Evolutionary conservation across 2,329 filamentous ascomycete genomes (phyloP).

Genomic region (Ustulina deusta): DNA sequence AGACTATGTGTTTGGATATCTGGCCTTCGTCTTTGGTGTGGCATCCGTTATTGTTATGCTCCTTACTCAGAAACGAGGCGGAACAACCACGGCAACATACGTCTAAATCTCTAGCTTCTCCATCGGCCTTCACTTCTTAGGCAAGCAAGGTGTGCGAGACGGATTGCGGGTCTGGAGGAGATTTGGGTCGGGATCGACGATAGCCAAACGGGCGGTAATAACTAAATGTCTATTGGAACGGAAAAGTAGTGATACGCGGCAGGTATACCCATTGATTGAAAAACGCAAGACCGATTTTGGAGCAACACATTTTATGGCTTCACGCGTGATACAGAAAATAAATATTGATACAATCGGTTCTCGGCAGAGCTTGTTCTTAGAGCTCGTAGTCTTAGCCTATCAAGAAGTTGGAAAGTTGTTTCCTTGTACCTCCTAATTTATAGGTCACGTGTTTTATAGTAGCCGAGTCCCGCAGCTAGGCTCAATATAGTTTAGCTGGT

Average conservation of each 20-base stretch:
- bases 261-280: not conserved
- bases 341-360: too few species aligned
- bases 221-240: not conserved
- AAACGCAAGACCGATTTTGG: not conserved
- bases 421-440: not conserved
- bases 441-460: not conserved
- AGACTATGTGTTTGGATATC: conserved; percentile 50
- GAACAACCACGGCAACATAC: conserved; percentile 40
- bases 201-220: not conserved
- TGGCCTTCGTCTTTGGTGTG: conserved; percentile 46
- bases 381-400: too few species aligned
- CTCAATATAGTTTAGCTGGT: not conserved
- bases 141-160: not conserved
- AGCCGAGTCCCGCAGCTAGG: not conserved
- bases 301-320: not conserved
- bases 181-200: not conserved
- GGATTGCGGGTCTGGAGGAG: not conserved
- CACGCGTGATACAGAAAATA: not conserved
- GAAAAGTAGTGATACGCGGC: not conserved
- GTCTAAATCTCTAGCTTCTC: conserved; percentile 37
- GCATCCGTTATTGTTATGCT: conserved; percentile 42
- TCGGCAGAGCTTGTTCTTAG: too few species aligned
- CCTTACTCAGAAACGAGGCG: conserved; percentile 39
- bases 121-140: not conserved
- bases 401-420: too few species aligned